Evolutionary conservation across 352 stramenopile species (phyloP), one percentile per base, ranked within the genome.

Genomic region (Phytophthora pisi): DNA sequence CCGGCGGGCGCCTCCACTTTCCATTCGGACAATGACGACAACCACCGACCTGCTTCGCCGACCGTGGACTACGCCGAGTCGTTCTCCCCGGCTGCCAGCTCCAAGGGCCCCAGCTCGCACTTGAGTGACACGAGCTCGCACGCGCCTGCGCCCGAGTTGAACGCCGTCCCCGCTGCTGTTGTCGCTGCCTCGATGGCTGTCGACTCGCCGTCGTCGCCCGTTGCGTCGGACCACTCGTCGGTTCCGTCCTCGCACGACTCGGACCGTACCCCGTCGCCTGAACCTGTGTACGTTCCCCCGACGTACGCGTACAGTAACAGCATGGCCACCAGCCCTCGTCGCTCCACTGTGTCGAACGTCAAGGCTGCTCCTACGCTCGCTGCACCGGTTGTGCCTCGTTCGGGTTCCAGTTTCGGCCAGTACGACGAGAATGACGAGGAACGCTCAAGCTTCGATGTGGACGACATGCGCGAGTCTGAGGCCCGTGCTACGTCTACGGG

Each of bases 361-460:
- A 76, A 69, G 51, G 20, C 70, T 28, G 75, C 62, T 0, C 75
- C 77, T 8, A 86, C 68, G 38, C 65, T 86, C 20, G 63, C 70
- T 5, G 66, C 78, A 20, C 80, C 78, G 6, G 72, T 85, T 30
- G 57, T 86, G 8, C 80, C 78, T 50, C 59, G 59, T 16, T 67
- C 54, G 56, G 26, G 59, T 18, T 57, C 66, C 6, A 72, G 62
- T 26, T 74, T 76, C 15, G 61, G 82, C 5, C 68, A 76, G 18
- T 72, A 46, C 34, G 66, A 82, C 2, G 68, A 82, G 26, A 71
- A 84, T 31, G 68, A 82, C 16, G 64, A 86, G 13, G 72, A 78
- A 9, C 88, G 88, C 46, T 88, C 84, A 8, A 95, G 88, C 68
- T 95, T 94, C 66, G 86, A 95, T 64, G 86, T 95, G 51, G 85